Evolutionary conservation across 306 rosid species (phyloP).

Genomic region (Mucuna pruriens): DNA sequence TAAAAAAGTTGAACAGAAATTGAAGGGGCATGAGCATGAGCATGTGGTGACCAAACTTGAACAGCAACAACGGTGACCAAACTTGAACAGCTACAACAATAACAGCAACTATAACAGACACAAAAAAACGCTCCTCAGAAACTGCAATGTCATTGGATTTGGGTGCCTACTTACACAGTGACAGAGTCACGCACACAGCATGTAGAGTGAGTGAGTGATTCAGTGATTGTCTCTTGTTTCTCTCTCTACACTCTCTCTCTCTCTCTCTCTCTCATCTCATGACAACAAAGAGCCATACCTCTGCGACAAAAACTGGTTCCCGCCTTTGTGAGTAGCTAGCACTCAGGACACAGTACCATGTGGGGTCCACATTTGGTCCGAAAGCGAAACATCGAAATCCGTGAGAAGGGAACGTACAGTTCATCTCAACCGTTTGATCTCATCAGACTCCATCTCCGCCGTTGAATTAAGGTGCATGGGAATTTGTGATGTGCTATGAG

Average conservation of each 20-base stretch:
- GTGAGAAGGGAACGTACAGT: constrained; percentile 40
- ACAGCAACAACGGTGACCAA: not conserved
- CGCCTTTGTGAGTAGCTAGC: constrained; percentile 68
- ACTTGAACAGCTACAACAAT: constrained; percentile 4
- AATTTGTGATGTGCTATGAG: constrained; percentile 45
- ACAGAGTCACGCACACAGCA: constrained; percentile 24
- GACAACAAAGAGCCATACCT: constrained; percentile 46
- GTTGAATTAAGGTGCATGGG: constrained; percentile 41
- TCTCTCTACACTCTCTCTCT: constrained; percentile 20
- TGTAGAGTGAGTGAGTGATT: constrained; percentile 20
- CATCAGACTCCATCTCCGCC: not conserved
- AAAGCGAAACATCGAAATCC: constrained; percentile 72
- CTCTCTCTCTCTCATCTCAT: constrained; percentile 45
- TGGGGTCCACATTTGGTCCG: constrained; percentile 67
- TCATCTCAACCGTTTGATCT: constrained; percentile 31
- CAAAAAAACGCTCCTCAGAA: constrained; percentile 27
- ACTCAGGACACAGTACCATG: constrained; percentile 43
- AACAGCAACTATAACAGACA: not conserved
- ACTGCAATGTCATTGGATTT: constrained; percentile 44
- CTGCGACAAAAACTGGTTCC: constrained; percentile 79
- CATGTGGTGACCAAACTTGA: not conserved
- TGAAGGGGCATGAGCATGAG: constrained; percentile 11
- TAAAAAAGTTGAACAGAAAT: constrained; percentile 33
- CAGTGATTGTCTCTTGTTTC: constrained; percentile 30
- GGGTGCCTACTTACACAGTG: not conserved